Base-by-base conservation (phyloP, 192 early-diverging fungal genomes). In the Mycoemilia scoparia region DNA sequence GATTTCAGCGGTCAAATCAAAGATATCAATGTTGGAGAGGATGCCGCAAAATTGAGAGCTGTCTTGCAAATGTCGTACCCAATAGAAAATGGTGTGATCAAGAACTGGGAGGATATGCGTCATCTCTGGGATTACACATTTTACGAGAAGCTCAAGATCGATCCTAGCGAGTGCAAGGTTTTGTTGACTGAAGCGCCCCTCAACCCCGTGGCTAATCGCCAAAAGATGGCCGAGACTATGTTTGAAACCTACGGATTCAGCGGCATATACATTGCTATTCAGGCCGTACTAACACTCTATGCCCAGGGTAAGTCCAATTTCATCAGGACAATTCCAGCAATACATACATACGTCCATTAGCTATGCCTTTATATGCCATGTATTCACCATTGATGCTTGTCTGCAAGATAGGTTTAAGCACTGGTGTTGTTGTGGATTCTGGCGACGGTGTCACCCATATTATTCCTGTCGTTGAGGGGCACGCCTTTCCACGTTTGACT, bases 51-150 rank as follows among this genome's bases (percentile, higher is more conserved):
- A 16, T 43, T 87, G 14, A 74, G 95, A 4, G 69, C 73, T 16
- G 79, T 81, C 40, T 71, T 99, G 8, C 78, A 95, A 51, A 89
- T 99, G 77, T 73, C 76, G 22, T 99, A 99, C 51, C 95, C 95
- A 10, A 88, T 99, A 80, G 88, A 96, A 54, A 95, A 99, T 66
- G 95, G 95, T 6, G 84, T 99, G 34, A 77, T 99, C 30, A 63
- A 74, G 43, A 87, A 93, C 69, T 99, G 91, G 91, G 89, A 91
- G 29, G 90, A 99, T 46, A 86, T 86, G 83, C 63, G 74, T 43
- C 83, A 93, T 36, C 72, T 99, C 28, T 99, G 95, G 95, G 78
- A 95, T 60, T 96, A 99, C 41, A 96, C 92, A 12, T 96, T 96
- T 51, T 69, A 73, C 42, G 78, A 90, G 51, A 87, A 86, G 63